Base-by-base conservation (phyloP, 2,329 filamentous ascomycete genomes). In the Neonectria neomacrospora region DNA sequence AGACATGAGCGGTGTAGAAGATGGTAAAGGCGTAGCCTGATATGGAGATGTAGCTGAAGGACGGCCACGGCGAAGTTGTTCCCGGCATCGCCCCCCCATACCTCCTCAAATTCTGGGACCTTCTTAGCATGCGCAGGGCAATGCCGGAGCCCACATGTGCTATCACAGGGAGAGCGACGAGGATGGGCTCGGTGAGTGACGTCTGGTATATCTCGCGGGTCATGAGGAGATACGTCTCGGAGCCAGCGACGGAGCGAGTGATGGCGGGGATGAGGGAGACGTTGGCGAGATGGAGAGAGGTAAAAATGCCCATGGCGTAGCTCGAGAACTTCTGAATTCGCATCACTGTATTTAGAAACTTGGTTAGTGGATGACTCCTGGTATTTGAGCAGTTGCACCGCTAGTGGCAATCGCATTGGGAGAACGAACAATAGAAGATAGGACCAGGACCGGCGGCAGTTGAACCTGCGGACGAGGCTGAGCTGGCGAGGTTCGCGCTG, bases 191-290 rank as follows among this genome's bases (percentile, higher is more conserved):
- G 54, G 91, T 85, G 16, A 92, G 81, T 2, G 90, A 85, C 1
- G 93, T 94, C 78, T 97, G 95, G 82, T 98, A 98, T 77, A 96
- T 89, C 52, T 96, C 94, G 65, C 95, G 89, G 28, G 94, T 94
- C 77, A 97, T 92, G 67, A 98, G 90, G 52, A 98, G 89, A 78
- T 94, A 97, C 53, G 89, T 89, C 76, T 97, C 94, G 64, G 91
- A 91, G 55, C 88, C 86, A 9, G 90, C 81, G 7, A 96, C 87
- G 48, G 91, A 93, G 61, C 85, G 87, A 42, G 91, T 93, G 53
- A 90, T 71, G 39, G 96, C 86, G 0, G 93, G 94, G 67, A 96
- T 90, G 45, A 97, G 77, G 8, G 92, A 92, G 34, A 93, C 95
- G 72, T 94, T 97, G 73, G 89, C 85, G 66, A 96, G 82, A 80